Percentiles rank a stretch among this genome's conserved stretches.
Conservation (phyloP, 768 basidiomycete genomes). For the Russula brevipes region DNA sequence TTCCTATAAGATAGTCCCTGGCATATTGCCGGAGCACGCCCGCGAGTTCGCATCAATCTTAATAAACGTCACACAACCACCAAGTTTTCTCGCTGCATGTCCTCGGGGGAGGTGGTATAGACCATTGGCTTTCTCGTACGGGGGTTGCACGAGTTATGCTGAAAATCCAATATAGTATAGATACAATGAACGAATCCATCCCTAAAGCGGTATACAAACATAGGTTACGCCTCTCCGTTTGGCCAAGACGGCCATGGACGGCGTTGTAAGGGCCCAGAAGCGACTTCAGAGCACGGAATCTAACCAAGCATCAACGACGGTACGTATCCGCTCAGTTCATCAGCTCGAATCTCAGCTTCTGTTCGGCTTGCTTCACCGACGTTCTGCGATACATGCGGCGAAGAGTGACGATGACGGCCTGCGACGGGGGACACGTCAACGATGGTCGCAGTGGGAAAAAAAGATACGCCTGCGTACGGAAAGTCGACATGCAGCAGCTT, state of each 20-base stretch:
- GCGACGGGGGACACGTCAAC: background rate
- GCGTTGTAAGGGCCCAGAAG: background rate
- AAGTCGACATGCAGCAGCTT: constrained; percentile 13
- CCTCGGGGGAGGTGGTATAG: background rate
- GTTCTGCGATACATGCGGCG: constrained; percentile 13
- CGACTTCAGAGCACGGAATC: background rate
- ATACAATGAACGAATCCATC: constrained; percentile 9
- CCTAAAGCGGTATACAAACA: background rate
- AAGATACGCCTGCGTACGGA: background rate
- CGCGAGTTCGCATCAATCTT: background rate
- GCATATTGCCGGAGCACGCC: background rate
- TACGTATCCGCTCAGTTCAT: constrained; percentile 11
- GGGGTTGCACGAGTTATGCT: background rate
- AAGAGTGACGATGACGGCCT: constrained; percentile 17
- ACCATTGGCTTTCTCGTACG: background rate
- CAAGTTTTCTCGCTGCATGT: background rate
- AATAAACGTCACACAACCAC: background rate
- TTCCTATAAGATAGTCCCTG: background rate
- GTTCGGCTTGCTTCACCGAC: constrained; percentile 17
- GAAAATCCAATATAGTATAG: constrained; percentile 11
- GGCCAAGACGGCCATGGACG: background rate
- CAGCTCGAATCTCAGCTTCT: constrained; percentile 16
- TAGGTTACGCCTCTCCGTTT: background rate
- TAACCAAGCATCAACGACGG: background rate
- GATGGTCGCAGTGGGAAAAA: background rate